Base-by-base conservation (phyloP, 1,284 basidiomycete genomes). In the Spongiforma sp. region DNA sequence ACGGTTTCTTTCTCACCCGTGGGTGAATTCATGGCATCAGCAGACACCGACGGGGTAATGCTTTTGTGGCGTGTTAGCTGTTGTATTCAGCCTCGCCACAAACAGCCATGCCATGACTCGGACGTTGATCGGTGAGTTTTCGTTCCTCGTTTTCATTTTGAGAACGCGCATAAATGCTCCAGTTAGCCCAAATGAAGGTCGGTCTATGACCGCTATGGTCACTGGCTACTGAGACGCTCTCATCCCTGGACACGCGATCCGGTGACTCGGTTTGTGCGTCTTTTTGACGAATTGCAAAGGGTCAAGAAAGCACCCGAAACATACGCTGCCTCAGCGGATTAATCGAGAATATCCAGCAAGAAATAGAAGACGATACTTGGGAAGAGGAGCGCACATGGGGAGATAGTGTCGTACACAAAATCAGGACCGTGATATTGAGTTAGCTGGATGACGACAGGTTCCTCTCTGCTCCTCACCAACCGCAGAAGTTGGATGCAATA, bases 131-230 rank as follows among this genome's bases (percentile, higher is more conserved):
- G 85, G 88, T 86, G 67, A 64, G 80, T 77, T 59, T 39, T 59
- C 30, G 33, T 62, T 37, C 17, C 46, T 39, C n/a, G 48, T 63
- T 52, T 26, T 50, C 54, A 59, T 26, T 43, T 19, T n/a, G n/a
- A n/a, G 39, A 48, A 15, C n/a, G 5, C 4, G 43, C 53, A 39
- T 63, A 4, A 58, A 39, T 12, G 6, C 37, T 64, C 2, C n/a
- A 60, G 19, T 55, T 68, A 89, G 93, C 91, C 4, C 95, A 98
- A 76, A 81, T 98, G 57, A 98, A 98, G 79, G 91, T 98, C 69
- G 95, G 95, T 75, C 81, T 98, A 55, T 86, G 93, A 37, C 96
- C 96, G 0, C 72, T 97, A 15, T 99, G 95, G 92, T 84, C 86
- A 8, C 91, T 95, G n/a, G 87, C 94, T 3, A 85, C 89, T 21